Evolutionary conservation across 768 basidiomycete species (phyloP), one percentile per base, ranked within the genome.

Genomic region (Neoboletus subvelutipes): DNA sequence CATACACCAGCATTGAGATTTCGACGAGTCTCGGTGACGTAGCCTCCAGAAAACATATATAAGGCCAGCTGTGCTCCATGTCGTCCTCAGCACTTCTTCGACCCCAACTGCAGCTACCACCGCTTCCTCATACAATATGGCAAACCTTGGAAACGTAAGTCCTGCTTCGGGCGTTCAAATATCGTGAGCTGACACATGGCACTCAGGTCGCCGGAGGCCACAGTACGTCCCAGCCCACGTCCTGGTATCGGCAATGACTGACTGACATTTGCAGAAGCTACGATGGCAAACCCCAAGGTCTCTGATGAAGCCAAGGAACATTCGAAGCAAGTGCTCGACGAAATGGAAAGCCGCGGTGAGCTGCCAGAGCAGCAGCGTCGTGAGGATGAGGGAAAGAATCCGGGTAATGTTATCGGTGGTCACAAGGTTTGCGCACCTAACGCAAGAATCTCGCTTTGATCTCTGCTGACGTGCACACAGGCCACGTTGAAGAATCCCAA

Each of bases 401-500:
- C 37, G 3, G 56, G 52, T 7, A 68, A 70, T 31, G 42, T 66
- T n/a, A n/a, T 59, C 5, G 51, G 68, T n/a, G 61, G 58, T 26
- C 66, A 63, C 56, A 61, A 65, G 61, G 61, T 67, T 7, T 41
- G 55, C 11, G 24, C 18, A 13, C 7, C 26, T 18, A 17, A 8
- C 11, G 24, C 26, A n/a, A 39, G 9, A 20, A n/a, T 20, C 18
- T 34, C 22, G n/a, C 17, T 36, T 22, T 37, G 31, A 37, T 15
- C 5, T 22, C 4, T 37, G 51, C 43, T 55, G 48, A 55, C 39
- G 1, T 39, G 36, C 47, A 33, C 24, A 18, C 45, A 67, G 59
- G 58, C 59, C 5, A 52, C 65, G n/a, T 29, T 68, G 50, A 70
- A 64, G 52, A 70, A 62, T 34, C 70, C 67, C 49, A 55, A 58